Percentiles rank a stretch among this genome's conserved stretches.
These are phyloP conservation scores for Trichoderma erinaceum DNA, from an alignment of 495 filamentous ascomycete species.

Conservation along the genomic window DNA sequence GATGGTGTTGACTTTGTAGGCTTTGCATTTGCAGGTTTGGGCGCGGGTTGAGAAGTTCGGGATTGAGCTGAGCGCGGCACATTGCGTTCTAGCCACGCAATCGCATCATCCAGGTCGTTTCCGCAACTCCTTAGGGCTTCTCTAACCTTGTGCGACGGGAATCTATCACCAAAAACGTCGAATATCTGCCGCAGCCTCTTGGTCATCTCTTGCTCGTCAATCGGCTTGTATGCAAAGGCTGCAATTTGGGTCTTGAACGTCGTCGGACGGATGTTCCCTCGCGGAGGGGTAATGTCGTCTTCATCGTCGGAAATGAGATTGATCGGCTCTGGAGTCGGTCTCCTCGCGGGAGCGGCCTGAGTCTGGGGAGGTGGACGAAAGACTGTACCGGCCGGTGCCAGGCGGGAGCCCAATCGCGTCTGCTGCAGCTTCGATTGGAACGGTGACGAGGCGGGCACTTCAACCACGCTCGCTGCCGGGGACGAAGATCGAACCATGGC, in stretches of 20 bases:
- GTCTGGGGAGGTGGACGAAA: slow-evolving; percentile 50
- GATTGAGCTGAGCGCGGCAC: slow-evolving; percentile 19
- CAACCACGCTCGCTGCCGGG: slow-evolving; percentile 52
- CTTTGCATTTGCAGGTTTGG: slow-evolving; percentile 15
- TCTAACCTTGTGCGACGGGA: not conserved
- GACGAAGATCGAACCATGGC: slow-evolving; percentile 23
- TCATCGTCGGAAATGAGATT: slow-evolving; percentile 29
- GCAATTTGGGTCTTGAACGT: slow-evolving; percentile 14
- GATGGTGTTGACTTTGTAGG: no score
- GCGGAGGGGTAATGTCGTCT: slow-evolving; percentile 16
- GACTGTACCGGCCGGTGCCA: slow-evolving; percentile 74
- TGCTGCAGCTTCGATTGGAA: slow-evolving; percentile 33
- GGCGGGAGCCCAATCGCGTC: slow-evolving; percentile 46
- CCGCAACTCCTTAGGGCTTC: not conserved
- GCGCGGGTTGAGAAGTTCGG: slow-evolving; percentile 20
- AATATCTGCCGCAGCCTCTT: slow-evolving; percentile 9
- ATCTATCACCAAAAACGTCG: slow-evolving; percentile 1
- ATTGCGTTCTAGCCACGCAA: slow-evolving; percentile 14
- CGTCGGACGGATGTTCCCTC: slow-evolving; percentile 16
- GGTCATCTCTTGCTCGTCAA: slow-evolving; percentile 19
- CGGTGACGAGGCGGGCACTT: slow-evolving; percentile 82
- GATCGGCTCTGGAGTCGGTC: slow-evolving; percentile 21
- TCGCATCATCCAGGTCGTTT: slow-evolving; percentile 3
- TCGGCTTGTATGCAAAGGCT: not conserved
- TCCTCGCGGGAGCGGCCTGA: not conserved